Conservation (phyloP, 164 flowering plant genomes). For the Cinnamomum chago region DNA sequence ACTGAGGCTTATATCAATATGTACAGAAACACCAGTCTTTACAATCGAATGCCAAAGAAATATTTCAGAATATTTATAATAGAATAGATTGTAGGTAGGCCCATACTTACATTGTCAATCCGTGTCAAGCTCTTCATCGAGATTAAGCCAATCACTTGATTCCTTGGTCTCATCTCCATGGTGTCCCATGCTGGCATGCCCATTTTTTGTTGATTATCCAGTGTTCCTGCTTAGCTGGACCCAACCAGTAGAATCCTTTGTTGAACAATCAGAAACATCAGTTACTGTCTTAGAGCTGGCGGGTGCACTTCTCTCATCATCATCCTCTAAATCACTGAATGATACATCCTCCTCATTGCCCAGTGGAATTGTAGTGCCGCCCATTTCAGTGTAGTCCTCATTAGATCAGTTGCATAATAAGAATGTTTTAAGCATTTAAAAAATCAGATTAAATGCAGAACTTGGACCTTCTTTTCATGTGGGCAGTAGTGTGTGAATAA, state of each 20-base stretch:
- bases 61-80: not conserved
- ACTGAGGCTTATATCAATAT: not conserved
- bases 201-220: conserved; percentile 30
- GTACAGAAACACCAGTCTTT: not conserved
- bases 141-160: not conserved
- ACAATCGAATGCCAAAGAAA: not conserved
- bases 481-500: too few species aligned
- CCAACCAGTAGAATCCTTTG: conserved; percentile 66
- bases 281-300: conserved; percentile 38
- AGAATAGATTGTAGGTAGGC: not conserved
- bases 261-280: conserved; percentile 42
- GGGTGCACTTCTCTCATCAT: conserved; percentile 42
- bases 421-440: too few species aligned
- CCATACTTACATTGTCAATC: not conserved
- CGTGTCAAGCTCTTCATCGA: not conserved
- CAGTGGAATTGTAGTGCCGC: conserved; percentile 25
- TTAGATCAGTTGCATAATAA: too few species aligned
- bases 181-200: conserved; percentile 17
- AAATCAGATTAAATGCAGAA: too few species aligned
- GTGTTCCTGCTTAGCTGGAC: conserved; percentile 59
- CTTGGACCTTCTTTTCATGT: too few species aligned
- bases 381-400: conserved; percentile 55
- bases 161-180: conserved; percentile 18
- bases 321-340: conserved; percentile 89
- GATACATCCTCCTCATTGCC: conserved; percentile 84